phyloP scores from a whole-genome alignment of 768 basidiomycete genomes.

The Tulasnella sp. region DNA sequence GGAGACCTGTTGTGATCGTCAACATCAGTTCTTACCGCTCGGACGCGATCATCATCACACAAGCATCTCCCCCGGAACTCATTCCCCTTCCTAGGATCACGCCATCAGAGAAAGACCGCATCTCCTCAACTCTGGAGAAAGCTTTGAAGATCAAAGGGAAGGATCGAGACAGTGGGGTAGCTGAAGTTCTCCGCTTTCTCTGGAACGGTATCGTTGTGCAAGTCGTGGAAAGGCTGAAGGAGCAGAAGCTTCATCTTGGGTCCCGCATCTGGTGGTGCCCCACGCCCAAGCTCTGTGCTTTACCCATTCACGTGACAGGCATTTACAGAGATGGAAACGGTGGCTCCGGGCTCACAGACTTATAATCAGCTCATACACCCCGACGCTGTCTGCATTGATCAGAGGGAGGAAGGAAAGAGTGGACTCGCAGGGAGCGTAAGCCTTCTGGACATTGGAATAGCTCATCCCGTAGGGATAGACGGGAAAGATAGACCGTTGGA shows the following conservation, averaged over 20 bases:
- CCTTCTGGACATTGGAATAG: neutral
- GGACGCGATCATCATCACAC: neutral
- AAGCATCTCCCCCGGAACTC: neutral
- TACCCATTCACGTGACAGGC: neutral
- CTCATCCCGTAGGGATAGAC: neutral
- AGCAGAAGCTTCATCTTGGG: neutral
- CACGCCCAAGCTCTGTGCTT: neutral
- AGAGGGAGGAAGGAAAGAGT: neutral
- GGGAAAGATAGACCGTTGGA: neutral
- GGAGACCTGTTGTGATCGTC: neutral
- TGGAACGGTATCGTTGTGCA: neutral
- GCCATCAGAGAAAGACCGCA: neutral
- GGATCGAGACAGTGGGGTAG: neutral
- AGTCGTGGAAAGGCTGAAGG: neutral
- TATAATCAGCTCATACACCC: neutral
- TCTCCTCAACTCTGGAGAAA: neutral
- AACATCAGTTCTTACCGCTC: neutral
- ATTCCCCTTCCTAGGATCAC: neutral
- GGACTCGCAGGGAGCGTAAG: neutral
- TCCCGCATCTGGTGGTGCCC: conserved; percentile 2
- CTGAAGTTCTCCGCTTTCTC: neutral
- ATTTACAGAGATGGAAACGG: neutral
- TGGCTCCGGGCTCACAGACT: neutral
- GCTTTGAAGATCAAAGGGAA: neutral
- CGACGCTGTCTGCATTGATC: neutral